A percentile compares a stretch with the other conserved stretches of the same genome.
phyloP scores from a whole-genome alignment of 371 early-diverging fungal genomes.

The Circinella umbellata region DNA sequence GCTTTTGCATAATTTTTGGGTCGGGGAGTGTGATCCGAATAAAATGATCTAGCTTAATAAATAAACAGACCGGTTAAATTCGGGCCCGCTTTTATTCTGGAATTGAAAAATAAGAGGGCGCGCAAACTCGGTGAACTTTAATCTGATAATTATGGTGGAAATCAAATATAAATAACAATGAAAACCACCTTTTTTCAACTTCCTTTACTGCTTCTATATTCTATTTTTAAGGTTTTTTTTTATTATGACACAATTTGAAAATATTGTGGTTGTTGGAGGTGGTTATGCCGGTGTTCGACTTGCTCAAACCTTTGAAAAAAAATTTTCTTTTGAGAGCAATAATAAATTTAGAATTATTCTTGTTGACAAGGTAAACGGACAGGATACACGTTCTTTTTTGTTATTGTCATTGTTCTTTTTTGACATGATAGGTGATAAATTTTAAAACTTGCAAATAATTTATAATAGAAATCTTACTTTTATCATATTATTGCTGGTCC shows the following conservation, averaged over 20 bases:
- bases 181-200: too few relatives aligned
- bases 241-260: slow-evolving; percentile 12
- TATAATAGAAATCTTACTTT: slow-evolving; percentile 33
- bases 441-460: background rate
- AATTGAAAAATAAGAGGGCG: too few relatives aligned
- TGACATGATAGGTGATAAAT: background rate
- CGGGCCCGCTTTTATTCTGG: too few relatives aligned
- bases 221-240: background rate
- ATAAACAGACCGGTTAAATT: too few relatives aligned
- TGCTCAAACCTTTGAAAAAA: slow-evolving; percentile 33
- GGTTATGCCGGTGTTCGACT: slow-evolving; percentile 38
- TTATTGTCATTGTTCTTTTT: background rate
- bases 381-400: background rate
- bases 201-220: background rate
- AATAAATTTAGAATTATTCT: slow-evolving; percentile 31
- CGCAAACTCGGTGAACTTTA: too few relatives aligned
- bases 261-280: slow-evolving; percentile 45
- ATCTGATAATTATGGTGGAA: too few relatives aligned
- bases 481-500: slow-evolving; percentile 37
- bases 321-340: background rate
- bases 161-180: too few relatives aligned
- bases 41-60: too few relatives aligned
- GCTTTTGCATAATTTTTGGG: too few relatives aligned
- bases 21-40: too few relatives aligned
- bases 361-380: slow-evolving; percentile 30